Conservation (phyloP, 2,329 filamentous ascomycete species). For the Aureobasidium vineae region DNA sequence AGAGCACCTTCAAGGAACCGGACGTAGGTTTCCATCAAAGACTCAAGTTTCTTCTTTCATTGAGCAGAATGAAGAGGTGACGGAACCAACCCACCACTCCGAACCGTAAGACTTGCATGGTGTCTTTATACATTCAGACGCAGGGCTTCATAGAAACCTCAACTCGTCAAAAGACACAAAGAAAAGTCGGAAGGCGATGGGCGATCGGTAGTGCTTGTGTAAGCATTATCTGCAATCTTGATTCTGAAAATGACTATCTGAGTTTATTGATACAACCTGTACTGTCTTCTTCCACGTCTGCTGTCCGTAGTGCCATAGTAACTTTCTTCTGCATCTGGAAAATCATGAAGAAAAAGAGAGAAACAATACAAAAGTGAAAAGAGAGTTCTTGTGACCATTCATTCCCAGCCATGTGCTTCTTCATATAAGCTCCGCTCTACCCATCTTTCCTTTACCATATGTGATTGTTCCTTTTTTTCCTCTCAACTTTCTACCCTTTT, state of each 20-base stretch:
- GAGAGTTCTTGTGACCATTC: background rate
- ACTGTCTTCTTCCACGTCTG: constrained; percentile 6
- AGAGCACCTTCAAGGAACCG: too few relatives aligned
- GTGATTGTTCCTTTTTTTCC: background rate
- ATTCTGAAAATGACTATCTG: background rate
- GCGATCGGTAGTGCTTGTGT: background rate
- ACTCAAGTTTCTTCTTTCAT: too few relatives aligned
- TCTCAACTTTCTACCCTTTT: background rate
- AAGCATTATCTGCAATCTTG: background rate
- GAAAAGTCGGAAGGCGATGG: too few relatives aligned
- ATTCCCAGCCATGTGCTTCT: background rate
- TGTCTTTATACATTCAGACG: too few relatives aligned
- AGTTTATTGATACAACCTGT: constrained; percentile 5
- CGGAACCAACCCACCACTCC: too few relatives aligned
- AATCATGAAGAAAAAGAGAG: background rate
- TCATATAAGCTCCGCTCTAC: background rate
- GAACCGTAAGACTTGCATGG: too few relatives aligned
- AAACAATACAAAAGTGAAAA: background rate
- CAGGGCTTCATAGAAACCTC: too few relatives aligned
- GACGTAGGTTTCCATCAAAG: too few relatives aligned
- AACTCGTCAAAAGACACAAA: too few relatives aligned
- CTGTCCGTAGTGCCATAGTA: background rate
- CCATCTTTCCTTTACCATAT: background rate
- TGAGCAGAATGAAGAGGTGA: too few relatives aligned
- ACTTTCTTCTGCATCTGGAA: background rate